Percentiles rank a stretch among this genome's conserved stretches.
Conservation (phyloP, 192 early-diverging fungal genomes). For the Coemansia sp. region DNA sequence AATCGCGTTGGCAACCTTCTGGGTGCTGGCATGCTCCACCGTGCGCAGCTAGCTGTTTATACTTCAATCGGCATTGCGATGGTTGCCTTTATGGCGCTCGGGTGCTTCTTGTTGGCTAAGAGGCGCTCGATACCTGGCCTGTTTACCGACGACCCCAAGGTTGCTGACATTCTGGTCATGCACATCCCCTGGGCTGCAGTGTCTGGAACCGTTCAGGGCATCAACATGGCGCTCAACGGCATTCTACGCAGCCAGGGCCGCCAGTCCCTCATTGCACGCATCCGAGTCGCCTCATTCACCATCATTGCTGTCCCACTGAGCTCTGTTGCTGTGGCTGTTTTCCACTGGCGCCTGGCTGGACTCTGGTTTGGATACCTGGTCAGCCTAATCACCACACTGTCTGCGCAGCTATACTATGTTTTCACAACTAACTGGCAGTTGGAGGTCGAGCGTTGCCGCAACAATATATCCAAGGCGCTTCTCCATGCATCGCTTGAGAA, state of each 20-base stretch:
- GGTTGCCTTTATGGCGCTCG: constrained; percentile 52
- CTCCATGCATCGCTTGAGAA: constrained; percentile 7
- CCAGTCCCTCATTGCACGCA: constrained; percentile 53
- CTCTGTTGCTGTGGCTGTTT: constrained; percentile 38
- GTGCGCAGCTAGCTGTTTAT: constrained; percentile 55
- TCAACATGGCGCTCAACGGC: constrained; percentile 62
- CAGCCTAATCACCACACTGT: constrained; percentile 19
- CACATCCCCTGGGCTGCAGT: constrained; percentile 42
- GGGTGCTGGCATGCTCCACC: constrained; percentile 58
- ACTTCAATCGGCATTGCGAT: constrained; percentile 52
- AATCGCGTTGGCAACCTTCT: constrained; percentile 80
- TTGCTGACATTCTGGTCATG: constrained; percentile 20
- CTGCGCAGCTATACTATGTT: constrained; percentile 25
- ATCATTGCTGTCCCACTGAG: constrained; percentile 53
- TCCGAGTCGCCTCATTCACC: constrained; percentile 53
- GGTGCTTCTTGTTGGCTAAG: constrained; percentile 58
- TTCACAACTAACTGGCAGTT: constrained; percentile 43
- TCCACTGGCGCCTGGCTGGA: constrained; percentile 62
- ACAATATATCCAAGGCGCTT: constrained; percentile 24
- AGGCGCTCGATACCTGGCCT: constrained; percentile 59
- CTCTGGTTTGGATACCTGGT: constrained; percentile 65
- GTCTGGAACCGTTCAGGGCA: constrained; percentile 46
- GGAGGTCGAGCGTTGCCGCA: constrained; percentile 45
- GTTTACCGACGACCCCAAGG: constrained; percentile 40
- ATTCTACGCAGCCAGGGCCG: constrained; percentile 60